Evolutionary conservation across 495 filamentous ascomycete species (phyloP).

Genomic region (Talaromyces wortmannii): DNA sequence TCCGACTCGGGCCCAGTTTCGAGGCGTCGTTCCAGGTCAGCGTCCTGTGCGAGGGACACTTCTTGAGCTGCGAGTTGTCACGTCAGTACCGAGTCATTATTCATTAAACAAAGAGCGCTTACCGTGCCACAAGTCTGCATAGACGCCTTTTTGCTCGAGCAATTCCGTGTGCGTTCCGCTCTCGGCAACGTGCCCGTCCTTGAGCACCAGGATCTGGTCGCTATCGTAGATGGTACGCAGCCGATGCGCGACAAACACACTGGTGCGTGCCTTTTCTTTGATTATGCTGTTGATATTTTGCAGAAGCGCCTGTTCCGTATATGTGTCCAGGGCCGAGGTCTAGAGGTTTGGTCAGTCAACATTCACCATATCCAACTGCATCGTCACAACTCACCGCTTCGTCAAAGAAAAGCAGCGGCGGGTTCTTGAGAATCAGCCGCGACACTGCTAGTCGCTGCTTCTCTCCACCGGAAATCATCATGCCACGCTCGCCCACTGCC

Average conservation of each 20-base stretch:
- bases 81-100: not conserved
- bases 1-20: conserved; percentile 10
- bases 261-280: conserved; percentile 80
- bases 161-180: conserved; percentile 79
- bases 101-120: conserved; percentile 19
- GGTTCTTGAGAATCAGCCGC: conserved; percentile 83
- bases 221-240: conserved; percentile 91
- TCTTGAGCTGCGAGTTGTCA: conserved; percentile 31
- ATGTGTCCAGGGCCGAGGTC: conserved; percentile 91
- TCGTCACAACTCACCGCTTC: conserved; percentile 59
- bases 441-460: conserved; percentile 91
- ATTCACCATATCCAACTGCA: conserved; percentile 7
- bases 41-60: conserved; percentile 29
- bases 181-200: conserved; percentile 77
- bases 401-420: conserved; percentile 90
- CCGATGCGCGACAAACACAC: conserved; percentile 89
- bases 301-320: conserved; percentile 88
- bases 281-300: conserved; percentile 92
- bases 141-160: conserved; percentile 72
- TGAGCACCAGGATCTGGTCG: conserved; percentile 88
- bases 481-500: conserved; percentile 88
- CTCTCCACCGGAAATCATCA: conserved; percentile 98
- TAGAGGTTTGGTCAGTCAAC: conserved; percentile 10
- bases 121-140: conserved; percentile 89
- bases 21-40: conserved; percentile 17